phyloP scores from a whole-genome alignment of 1,284 basidiomycete genomes.

The Sphagnurus paluster region DNA sequence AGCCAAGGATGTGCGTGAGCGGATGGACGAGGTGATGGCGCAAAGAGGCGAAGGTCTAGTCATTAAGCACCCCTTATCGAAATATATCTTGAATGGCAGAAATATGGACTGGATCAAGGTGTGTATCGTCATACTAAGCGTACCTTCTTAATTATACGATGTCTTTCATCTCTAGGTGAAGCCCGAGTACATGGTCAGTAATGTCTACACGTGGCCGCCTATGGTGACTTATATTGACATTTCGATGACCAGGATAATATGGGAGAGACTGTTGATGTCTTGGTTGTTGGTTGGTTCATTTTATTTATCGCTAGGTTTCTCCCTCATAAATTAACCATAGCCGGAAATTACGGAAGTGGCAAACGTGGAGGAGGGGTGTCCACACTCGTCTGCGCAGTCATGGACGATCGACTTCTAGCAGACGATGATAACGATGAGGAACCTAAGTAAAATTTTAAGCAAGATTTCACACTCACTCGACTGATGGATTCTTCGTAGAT shows the following conservation, averaged over 20 bases:
- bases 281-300: slow-evolving; percentile 76
- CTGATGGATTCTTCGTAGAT: slow-evolving; percentile 43
- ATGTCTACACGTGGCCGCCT: slow-evolving; percentile 9
- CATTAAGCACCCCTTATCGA: slow-evolving; percentile 79
- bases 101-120: slow-evolving; percentile 92
- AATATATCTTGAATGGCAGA: slow-evolving; percentile 83
- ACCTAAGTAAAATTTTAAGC: slow-evolving; percentile 49
- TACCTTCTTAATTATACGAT: background rate
- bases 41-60: slow-evolving; percentile 88
- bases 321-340: slow-evolving; percentile 41
- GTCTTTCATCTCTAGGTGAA: slow-evolving; percentile 56
- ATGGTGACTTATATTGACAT: background rate
- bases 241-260: slow-evolving; percentile 68
- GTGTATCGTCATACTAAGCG: slow-evolving; percentile 5
- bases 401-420: slow-evolving; percentile 61
- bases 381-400: slow-evolving; percentile 73
- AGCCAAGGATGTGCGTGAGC: slow-evolving; percentile 75
- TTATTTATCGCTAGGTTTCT: slow-evolving; percentile 1
- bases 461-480: background rate
- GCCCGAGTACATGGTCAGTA: slow-evolving; percentile 90
- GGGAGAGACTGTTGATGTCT: slow-evolving; percentile 86
- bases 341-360: slow-evolving; percentile 73
- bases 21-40: slow-evolving; percentile 82
- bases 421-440: slow-evolving; percentile 61
- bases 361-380: slow-evolving; percentile 80